These are phyloP conservation scores for Zea luxurians DNA, from an alignment of 176 grass and related monocot species.

Conservation along the genomic window DNA sequence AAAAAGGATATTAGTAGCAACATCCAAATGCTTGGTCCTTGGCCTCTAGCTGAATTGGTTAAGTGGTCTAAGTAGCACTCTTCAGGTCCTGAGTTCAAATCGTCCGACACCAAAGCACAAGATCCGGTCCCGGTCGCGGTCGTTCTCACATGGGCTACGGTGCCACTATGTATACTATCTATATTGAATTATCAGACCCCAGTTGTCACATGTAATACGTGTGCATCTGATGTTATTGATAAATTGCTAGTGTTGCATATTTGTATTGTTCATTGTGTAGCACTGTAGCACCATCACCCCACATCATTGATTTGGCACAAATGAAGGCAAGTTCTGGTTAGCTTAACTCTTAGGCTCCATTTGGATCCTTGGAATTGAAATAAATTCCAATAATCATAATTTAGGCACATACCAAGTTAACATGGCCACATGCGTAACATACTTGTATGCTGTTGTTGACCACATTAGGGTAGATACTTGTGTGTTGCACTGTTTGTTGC, in stretches of 20 bases:
- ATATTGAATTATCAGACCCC: not conserved
- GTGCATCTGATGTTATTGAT: not conserved
- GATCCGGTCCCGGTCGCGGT: too few relatives aligned
- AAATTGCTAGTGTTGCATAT: constrained; percentile 15
- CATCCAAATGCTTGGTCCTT: not conserved
- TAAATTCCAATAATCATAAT: not conserved
- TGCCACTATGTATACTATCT: not conserved
- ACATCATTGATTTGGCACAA: constrained; percentile 18
- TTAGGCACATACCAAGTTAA: not conserved
- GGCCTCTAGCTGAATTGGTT: too few relatives aligned
- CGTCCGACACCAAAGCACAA: too few relatives aligned
- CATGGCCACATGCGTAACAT: not conserved
- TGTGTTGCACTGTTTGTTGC: not conserved
- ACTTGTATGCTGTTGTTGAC: not conserved
- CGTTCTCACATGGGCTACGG: too few relatives aligned
- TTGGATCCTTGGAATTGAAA: not conserved
- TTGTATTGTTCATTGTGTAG: constrained; percentile 13
- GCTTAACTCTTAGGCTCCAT: not conserved
- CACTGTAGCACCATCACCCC: not conserved
- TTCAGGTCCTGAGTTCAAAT: too few relatives aligned
- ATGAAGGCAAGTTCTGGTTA: not conserved
- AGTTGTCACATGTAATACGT: constrained; percentile 4
- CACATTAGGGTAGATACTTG: not conserved
- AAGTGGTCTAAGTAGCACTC: too few relatives aligned
- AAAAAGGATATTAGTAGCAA: not conserved